These are phyloP conservation scores for Colletotrichum lentis DNA, from an alignment of 2,329 filamentous ascomycete species.

Conservation along the genomic window DNA sequence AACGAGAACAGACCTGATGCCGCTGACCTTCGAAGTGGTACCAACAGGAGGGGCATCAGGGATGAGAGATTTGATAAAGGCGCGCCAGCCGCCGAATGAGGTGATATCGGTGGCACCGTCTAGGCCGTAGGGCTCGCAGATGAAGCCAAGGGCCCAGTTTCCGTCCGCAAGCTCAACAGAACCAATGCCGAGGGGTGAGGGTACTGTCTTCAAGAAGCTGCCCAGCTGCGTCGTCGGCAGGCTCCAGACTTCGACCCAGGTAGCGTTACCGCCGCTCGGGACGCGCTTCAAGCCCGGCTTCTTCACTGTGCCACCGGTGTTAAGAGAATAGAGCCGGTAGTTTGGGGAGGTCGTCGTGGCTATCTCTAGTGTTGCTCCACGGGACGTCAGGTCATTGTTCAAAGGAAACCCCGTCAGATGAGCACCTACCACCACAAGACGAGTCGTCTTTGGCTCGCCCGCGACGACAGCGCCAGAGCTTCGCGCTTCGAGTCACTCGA, in stretches of 20 bases:
- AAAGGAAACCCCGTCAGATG: slow-evolving; percentile 48
- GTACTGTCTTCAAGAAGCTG: slow-evolving; percentile 47
- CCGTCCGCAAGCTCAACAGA: slow-evolving; percentile 48
- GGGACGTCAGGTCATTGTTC: slow-evolving; percentile 46
- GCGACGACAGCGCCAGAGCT: slow-evolving; percentile 36
- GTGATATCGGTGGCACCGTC: slow-evolving; percentile 46
- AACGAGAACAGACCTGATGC: slow-evolving; percentile 60
- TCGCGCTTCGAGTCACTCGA: slow-evolving; percentile 29
- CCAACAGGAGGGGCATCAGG: background rate
- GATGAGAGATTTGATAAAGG: slow-evolving; percentile 39
- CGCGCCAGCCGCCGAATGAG: slow-evolving; percentile 45
- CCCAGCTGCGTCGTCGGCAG: slow-evolving; percentile 44
- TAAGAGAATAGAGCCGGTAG: slow-evolving; percentile 46
- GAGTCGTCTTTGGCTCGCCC: slow-evolving; percentile 22
- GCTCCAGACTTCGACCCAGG: slow-evolving; percentile 50
- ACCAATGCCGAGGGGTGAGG: slow-evolving; percentile 48
- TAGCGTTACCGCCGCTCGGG: slow-evolving; percentile 40
- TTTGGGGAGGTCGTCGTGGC: slow-evolving; percentile 44
- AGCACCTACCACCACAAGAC: slow-evolving; percentile 47
- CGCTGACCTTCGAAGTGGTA: background rate
- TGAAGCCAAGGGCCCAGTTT: slow-evolving; percentile 48
- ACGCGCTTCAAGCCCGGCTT: slow-evolving; percentile 48
- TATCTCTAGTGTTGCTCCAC: slow-evolving; percentile 42
- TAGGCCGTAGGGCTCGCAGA: slow-evolving; percentile 49
- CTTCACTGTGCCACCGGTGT: slow-evolving; percentile 36